Evolutionary conservation across 2,329 filamentous ascomycete species (phyloP).

Genomic region (Aspergillus fructus): DNA sequence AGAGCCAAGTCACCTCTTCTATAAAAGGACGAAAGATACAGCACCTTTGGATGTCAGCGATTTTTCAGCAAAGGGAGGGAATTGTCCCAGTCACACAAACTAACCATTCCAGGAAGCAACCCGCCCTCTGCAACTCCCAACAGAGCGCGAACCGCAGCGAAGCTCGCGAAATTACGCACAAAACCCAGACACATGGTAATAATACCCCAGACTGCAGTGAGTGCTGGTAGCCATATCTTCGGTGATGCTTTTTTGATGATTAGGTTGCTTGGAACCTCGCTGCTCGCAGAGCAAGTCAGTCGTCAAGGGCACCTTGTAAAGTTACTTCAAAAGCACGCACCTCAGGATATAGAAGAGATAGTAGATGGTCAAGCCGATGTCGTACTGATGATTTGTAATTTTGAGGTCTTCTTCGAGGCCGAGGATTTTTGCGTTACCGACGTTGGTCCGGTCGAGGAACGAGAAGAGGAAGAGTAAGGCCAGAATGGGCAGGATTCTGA

Average conservation of each 20-base stretch:
- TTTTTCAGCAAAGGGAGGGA: background rate
- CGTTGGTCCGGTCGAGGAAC: slow-evolving; percentile 68
- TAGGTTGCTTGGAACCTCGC: slow-evolving; percentile 64
- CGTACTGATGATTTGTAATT: slow-evolving; percentile 63
- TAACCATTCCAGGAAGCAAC: slow-evolving; percentile 64
- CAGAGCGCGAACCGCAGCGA: slow-evolving; percentile 61
- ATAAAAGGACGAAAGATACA: slow-evolving; percentile 66
- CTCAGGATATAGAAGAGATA: slow-evolving; percentile 61
- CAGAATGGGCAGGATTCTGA: slow-evolving; percentile 62
- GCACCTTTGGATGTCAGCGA: slow-evolving; percentile 41
- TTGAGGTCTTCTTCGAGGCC: slow-evolving; percentile 59
- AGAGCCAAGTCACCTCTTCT: slow-evolving; percentile 60
- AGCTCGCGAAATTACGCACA: slow-evolving; percentile 48
- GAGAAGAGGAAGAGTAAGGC: slow-evolving; percentile 66
- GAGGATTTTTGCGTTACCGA: slow-evolving; percentile 68
- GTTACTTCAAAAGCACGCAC: slow-evolving; percentile 31
- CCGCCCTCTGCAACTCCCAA: slow-evolving; percentile 65
- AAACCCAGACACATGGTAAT: slow-evolving; percentile 49
- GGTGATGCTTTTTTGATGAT: slow-evolving; percentile 63
- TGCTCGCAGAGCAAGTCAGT: slow-evolving; percentile 23
- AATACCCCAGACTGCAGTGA: slow-evolving; percentile 59
- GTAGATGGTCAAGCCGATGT: slow-evolving; percentile 63
- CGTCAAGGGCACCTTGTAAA: background rate
- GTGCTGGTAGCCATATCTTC: slow-evolving; percentile 58
- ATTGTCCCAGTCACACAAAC: slow-evolving; percentile 6